Percentiles rank a stretch among this genome's conserved stretches.
Conservation (phyloP, 495 filamentous ascomycete genomes). For the Daldinia childiae region DNA sequence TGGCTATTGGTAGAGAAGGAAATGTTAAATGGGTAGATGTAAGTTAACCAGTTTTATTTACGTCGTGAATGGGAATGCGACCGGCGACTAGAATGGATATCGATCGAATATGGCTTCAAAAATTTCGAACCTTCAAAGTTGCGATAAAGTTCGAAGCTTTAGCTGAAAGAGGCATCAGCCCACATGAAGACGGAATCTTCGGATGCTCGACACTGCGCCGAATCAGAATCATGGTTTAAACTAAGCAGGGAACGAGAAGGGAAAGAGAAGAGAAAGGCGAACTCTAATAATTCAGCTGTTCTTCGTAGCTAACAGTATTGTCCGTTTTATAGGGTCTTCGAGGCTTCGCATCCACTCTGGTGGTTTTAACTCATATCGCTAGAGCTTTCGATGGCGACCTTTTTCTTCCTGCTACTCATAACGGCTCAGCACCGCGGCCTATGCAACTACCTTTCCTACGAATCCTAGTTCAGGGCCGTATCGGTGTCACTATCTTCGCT, state of each 20-base stretch:
- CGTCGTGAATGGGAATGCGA: neutral
- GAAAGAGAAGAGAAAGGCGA: slow-evolving; percentile 1
- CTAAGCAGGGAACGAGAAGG: slow-evolving; percentile 4
- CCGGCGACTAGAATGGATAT: neutral
- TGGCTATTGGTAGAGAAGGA: slow-evolving; percentile 58
- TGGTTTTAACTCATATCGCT: slow-evolving; percentile 70
- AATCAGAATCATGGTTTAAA: neutral
- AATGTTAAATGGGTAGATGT: slow-evolving; percentile 79
- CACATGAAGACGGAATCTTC: slow-evolving; percentile 1
- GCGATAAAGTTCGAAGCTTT: neutral
- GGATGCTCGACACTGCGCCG: neutral
- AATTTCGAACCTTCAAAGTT: neutral
- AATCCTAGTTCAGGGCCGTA: slow-evolving; percentile 69
- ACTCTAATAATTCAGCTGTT: neutral
- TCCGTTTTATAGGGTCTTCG: slow-evolving; percentile 63
- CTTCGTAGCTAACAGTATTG: slow-evolving; percentile 12
- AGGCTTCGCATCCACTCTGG: slow-evolving; percentile 70
- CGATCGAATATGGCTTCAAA: neutral
- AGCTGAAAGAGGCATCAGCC: neutral
- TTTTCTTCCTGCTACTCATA: slow-evolving; percentile 62
- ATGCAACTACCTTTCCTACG: slow-evolving; percentile 70
- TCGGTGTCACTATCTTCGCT: slow-evolving; percentile 73
- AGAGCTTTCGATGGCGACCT: slow-evolving; percentile 68
- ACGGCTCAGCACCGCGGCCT: slow-evolving; percentile 58
- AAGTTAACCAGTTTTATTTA: slow-evolving; percentile 40